phyloP scores from a whole-genome alignment of 495 filamentous ascomycete genomes.

The Aspergillus sclerotioniger region DNA sequence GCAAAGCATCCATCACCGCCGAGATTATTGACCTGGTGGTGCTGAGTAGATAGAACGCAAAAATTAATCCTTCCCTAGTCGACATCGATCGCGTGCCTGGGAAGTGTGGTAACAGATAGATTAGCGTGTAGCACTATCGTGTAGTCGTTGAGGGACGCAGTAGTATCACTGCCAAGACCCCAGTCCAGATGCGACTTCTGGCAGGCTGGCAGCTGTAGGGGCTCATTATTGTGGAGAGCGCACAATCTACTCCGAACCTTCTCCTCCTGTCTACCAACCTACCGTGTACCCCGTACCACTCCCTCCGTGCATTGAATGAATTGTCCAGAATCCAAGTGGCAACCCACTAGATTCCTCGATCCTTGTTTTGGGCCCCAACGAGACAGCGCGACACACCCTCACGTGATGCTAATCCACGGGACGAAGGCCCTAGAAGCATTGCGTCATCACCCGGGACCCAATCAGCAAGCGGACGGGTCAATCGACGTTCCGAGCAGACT shows the following conservation, averaged over 20 bases:
- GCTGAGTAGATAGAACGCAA: neutral
- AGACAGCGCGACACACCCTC: slow-evolving; percentile 3
- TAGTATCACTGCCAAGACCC: neutral
- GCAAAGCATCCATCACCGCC: neutral
- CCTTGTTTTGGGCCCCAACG: slow-evolving; percentile 11
- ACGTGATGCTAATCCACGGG: slow-evolving; percentile 22
- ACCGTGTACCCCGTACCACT: neutral
- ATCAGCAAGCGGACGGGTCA: slow-evolving; percentile 16
- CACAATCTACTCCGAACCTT: neutral
- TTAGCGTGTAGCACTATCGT: neutral
- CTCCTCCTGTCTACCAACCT: neutral
- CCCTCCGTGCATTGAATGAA: neutral
- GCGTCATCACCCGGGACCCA: slow-evolving; percentile 23
- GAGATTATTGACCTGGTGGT: neutral
- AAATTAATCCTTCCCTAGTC: neutral
- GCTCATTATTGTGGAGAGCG: neutral
- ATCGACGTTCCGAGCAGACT: slow-evolving; percentile 15
- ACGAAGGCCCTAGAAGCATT: slow-evolving; percentile 15
- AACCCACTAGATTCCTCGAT: slow-evolving; percentile 10
- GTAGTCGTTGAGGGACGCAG: neutral
- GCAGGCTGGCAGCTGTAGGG: neutral
- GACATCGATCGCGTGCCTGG: neutral
- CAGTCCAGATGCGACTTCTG: neutral
- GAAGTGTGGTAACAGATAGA: neutral
- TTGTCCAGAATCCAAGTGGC: slow-evolving; percentile 21